Percentiles rank a stretch among this genome's conserved stretches.
Conservation (phyloP, 495 filamentous ascomycete genomes). For the Aspergillus nidulans region DNA sequence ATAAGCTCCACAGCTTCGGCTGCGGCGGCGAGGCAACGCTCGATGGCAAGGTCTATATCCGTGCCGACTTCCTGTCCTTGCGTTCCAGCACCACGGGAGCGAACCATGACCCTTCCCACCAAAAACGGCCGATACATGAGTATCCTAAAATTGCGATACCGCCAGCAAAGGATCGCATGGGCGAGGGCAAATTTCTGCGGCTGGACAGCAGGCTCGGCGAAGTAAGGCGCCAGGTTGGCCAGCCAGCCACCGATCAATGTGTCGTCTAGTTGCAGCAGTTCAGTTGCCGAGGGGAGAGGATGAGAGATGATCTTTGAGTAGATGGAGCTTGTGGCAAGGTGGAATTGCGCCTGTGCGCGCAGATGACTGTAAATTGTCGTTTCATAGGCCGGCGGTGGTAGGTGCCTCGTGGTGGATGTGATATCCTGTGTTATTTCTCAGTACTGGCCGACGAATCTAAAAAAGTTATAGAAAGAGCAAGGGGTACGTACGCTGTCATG, state of each 20-base stretch:
- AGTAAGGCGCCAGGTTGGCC: slow-evolving; percentile 3
- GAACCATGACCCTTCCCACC: slow-evolving; percentile 10
- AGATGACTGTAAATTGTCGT: slow-evolving; percentile 20
- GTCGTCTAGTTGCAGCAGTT: slow-evolving; percentile 17
- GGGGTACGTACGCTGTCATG: slow-evolving; percentile 10
- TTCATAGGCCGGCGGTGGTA: neutral
- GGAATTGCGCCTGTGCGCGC: slow-evolving; percentile 15
- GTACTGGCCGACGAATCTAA: too few species aligned
- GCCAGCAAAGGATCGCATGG: slow-evolving; percentile 18
- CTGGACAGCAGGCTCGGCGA: slow-evolving; percentile 13
- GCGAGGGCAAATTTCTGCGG: slow-evolving; percentile 11
- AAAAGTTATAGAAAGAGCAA: neutral
- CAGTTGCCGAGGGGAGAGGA: slow-evolving; percentile 13
- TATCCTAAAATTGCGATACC: slow-evolving; percentile 21
- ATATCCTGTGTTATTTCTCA: neutral
- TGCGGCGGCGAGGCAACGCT: too few species aligned
- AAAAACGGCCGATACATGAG: slow-evolving; percentile 21
- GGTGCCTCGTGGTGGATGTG: neutral
- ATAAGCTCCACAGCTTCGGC: neutral
- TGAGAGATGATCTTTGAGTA: slow-evolving; percentile 21
- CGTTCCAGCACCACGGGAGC: neutral
- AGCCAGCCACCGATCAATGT: slow-evolving; percentile 17
- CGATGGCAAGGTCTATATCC: too few species aligned
- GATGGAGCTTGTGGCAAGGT: slow-evolving; percentile 13
- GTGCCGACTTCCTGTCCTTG: too few species aligned